phyloP scores from a whole-genome alignment of 306 rosid genomes.

The Cyamopsis tetragonoloba region DNA sequence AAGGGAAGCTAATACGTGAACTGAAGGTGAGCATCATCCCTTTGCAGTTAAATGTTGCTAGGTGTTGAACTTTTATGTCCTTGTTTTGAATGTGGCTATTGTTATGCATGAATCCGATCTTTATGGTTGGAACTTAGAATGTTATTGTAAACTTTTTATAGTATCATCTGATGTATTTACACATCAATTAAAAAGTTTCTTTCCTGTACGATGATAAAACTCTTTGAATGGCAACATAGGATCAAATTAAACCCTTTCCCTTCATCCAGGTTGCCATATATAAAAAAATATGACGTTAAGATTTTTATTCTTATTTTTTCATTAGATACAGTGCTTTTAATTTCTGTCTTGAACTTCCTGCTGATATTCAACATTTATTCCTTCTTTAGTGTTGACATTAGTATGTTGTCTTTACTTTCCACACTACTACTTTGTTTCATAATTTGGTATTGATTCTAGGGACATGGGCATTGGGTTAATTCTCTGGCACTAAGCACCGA shows the following conservation, averaged over 20 bases:
- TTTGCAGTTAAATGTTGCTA: not conserved
- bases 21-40: constrained; percentile 49
- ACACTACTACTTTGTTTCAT: not conserved
- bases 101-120: not conserved
- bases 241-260: no score
- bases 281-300: not conserved
- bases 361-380: not conserved
- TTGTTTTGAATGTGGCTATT: not conserved
- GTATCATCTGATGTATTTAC: not conserved
- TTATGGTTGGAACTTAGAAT: not conserved
- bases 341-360: not conserved
- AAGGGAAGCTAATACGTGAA: constrained; percentile 91
- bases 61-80: not conserved
- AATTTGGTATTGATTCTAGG: constrained; percentile 50
- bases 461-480: constrained; percentile 97
- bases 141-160: not conserved
- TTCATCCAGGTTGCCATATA: no score
- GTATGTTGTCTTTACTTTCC: not conserved
- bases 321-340: not conserved
- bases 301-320: not conserved
- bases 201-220: not conserved
- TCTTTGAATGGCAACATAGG: not conserved
- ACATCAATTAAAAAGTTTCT: not conserved
- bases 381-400: not conserved
- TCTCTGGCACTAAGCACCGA: constrained; percentile 94